These are phyloP conservation scores for Rachicladosporium sp. DNA, from an alignment of 2,329 filamentous ascomycete genomes.

Conservation along the genomic window DNA sequence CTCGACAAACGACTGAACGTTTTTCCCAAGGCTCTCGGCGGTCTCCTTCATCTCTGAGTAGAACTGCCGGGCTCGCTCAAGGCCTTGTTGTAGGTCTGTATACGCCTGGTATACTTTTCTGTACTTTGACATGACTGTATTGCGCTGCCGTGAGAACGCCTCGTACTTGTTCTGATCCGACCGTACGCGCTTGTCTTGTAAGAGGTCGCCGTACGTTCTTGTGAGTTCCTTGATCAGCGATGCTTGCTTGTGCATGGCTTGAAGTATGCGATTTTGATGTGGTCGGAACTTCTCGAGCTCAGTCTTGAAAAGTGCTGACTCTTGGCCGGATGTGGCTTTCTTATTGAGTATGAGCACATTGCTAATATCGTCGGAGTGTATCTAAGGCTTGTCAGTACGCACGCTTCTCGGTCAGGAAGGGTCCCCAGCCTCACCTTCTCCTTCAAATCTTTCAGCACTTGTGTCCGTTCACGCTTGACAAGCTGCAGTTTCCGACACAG, in stretches of 20 bases:
- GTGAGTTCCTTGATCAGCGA: slow-evolving; percentile 92
- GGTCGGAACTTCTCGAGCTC: slow-evolving; percentile 96
- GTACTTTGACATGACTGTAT: slow-evolving; percentile 71
- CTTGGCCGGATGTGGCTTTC: slow-evolving; percentile 85
- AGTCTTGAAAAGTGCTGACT: slow-evolving; percentile 82
- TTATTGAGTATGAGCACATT: slow-evolving; percentile 97
- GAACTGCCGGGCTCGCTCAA: slow-evolving; percentile 81
- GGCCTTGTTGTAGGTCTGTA: slow-evolving; percentile 72
- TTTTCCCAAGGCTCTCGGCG: slow-evolving; percentile 82
- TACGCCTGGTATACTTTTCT: slow-evolving; percentile 88
- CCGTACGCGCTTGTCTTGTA: slow-evolving; percentile 88
- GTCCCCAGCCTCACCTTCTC: slow-evolving; percentile 60
- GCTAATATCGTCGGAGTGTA: slow-evolving; percentile 92
- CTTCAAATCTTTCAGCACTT: slow-evolving; percentile 92
- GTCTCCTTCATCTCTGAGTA: slow-evolving; percentile 95
- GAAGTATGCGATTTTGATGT: slow-evolving; percentile 79
- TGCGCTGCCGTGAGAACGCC: slow-evolving; percentile 68
- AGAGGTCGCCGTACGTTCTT: slow-evolving; percentile 67
- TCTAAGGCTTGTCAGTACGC: slow-evolving; percentile 37
- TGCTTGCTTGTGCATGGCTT: slow-evolving; percentile 91
- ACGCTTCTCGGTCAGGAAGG: too few relatives aligned
- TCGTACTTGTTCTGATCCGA: slow-evolving; percentile 95
- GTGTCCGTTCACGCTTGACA: slow-evolving; percentile 80
- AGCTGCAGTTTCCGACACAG: slow-evolving; percentile 81
- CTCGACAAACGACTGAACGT: slow-evolving; percentile 93